Evolutionary conservation across 2,329 filamentous ascomycete genomes (phyloP), one percentile per base, ranked within the genome.

Genomic region (Penicillium occitanis): DNA sequence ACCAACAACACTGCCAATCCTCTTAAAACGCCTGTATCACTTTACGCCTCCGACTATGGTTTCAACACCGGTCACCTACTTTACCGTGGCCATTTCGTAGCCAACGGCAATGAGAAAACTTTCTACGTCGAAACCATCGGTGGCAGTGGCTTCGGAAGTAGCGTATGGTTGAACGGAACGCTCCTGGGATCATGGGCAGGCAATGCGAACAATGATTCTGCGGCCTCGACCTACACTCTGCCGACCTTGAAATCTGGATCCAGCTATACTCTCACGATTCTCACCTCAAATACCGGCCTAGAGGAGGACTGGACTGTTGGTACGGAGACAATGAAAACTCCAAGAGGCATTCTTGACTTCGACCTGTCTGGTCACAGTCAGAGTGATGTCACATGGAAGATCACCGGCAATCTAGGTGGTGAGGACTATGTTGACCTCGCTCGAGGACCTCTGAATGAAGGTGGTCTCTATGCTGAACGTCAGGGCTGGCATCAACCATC

Each of bases 261-360:
- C 28, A 70, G 75, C 0, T 88, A 91, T 72, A 82, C 89, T 11
- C 74, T 93, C 69, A 93, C 90, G 0, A 80, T 93, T 1, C 76
- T 92, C 0, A 80, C 93, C 14, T 91, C 93, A 75, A 89, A 89
- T 75, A 91, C 88, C 79, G 90, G 91, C 0, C 80, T 91, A 0
- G 85, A 92, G 67, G 86, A 90, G 70, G 87, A 90, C 75, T 87
- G 85, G 81, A 79, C 79, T 2, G 84, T 88, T 0, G 88, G 88
- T 1, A 71, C 73, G 1, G 87, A 90, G 30, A 74, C 78, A 8
- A 90, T 89, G 82, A 86, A 87, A 74, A 78, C 79, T 35, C 86
- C 86, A 0, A 83, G 85, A 22, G 86, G 86, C 22, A 83, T 88
- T 63, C 74, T 87, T 5, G 75, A 78, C 61, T 80, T 80, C 55